Conservation (phyloP, 352 stramenopile species). For the Globisporangium echinulatum region DNA sequence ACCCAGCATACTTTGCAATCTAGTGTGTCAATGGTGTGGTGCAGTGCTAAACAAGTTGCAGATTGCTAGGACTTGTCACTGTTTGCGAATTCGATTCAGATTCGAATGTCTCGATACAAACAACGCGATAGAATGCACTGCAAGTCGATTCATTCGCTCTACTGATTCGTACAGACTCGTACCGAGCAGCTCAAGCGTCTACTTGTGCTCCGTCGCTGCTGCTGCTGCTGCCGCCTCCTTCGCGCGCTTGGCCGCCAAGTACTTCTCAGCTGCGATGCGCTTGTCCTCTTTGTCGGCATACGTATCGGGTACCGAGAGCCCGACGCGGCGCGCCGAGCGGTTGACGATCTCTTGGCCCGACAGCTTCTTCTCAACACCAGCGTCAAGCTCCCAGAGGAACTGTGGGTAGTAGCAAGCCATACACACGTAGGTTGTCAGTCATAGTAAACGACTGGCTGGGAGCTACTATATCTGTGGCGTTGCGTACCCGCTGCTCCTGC, state of each 20-base stretch:
- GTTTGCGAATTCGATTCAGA: too few relatives aligned
- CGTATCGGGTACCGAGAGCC: constrained; percentile 69
- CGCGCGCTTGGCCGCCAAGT: constrained; percentile 44
- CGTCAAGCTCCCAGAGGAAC: constrained; percentile 70
- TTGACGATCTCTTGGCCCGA: constrained; percentile 67
- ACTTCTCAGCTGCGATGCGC: constrained; percentile 37
- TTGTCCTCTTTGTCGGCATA: constrained; percentile 57
- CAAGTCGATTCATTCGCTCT: too few relatives aligned
- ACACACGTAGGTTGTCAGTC: constrained; percentile 1
- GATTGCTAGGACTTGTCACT: too few relatives aligned
- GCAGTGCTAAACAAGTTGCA: too few relatives aligned
- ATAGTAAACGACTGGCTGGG: neutral
- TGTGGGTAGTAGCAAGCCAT: constrained; percentile 10
- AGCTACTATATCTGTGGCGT: neutral
- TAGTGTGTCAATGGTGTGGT: too few relatives aligned
- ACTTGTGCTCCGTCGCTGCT: constrained; percentile 25
- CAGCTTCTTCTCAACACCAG: constrained; percentile 61
- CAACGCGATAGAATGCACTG: too few relatives aligned
- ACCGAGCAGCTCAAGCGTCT: constrained; percentile 39
- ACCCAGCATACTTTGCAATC: too few relatives aligned
- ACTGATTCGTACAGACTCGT: too few relatives aligned
- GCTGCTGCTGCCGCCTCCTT: constrained; percentile 23
- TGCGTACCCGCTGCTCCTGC: constrained; percentile 63
- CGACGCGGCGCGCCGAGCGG: constrained; percentile 66
- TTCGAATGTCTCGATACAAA: too few relatives aligned